phyloP scores from a whole-genome alignment of 768 basidiomycete genomes.

The Suillus sp. region DNA sequence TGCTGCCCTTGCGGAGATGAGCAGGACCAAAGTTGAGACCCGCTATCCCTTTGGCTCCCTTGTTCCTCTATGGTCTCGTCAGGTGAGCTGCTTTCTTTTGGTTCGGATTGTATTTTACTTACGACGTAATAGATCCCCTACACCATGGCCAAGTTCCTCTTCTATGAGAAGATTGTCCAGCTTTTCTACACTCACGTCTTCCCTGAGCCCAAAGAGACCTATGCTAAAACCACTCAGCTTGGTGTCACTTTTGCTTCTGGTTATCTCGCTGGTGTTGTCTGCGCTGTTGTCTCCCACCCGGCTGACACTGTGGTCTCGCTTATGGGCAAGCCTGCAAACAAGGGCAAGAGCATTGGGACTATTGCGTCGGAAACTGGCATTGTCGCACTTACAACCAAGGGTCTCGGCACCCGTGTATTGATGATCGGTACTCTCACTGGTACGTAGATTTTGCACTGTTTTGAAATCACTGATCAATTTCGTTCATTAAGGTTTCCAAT shows the following conservation, averaged over 20 bases:
- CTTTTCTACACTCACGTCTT: conserved; percentile 90
- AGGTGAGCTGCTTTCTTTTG: conserved; percentile 45
- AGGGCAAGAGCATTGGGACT: conserved; percentile 72
- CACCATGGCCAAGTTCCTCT: conserved; percentile 99
- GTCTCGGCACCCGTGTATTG: conserved; percentile 83
- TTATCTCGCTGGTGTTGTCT: conserved; percentile 94
- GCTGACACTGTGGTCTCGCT: conserved; percentile 92
- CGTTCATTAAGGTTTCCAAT: conserved; percentile 70
- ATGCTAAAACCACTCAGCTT: conserved; percentile 83
- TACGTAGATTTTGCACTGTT: conserved; percentile 19
- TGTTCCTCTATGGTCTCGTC: conserved; percentile 86
- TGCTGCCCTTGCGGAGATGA: conserved; percentile 73
- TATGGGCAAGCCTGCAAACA: conserved; percentile 88
- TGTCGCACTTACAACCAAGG: conserved; percentile 71
- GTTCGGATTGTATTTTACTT: background rate
- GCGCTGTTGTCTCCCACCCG: conserved; percentile 94
- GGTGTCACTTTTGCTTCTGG: conserved; percentile 88
- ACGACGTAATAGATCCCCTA: conserved; percentile 74
- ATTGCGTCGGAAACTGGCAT: conserved; percentile 75
- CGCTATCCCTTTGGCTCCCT: conserved; percentile 86
- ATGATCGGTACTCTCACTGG: conserved; percentile 72
- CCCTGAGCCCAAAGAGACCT: conserved; percentile 73
- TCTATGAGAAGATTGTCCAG: conserved; percentile 87
- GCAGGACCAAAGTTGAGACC: conserved; percentile 63
- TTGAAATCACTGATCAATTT: background rate